Conservation (phyloP, 305 asterid species). For the Fraxinus velutina region DNA sequence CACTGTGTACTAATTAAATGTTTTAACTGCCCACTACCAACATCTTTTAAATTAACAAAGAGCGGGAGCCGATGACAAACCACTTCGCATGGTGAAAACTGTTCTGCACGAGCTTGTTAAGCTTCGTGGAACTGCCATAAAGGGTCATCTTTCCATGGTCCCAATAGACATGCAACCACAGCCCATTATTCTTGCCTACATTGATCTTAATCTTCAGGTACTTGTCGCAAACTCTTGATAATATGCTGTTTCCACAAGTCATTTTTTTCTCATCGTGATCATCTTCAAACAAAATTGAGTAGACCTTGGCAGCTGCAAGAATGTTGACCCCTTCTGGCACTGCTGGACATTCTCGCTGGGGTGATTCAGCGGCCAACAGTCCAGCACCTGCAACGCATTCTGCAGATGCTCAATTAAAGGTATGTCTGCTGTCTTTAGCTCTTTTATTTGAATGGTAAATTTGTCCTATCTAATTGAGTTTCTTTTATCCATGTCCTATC, state of each 20-base stretch:
- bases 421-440: constrained; percentile 17
- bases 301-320: constrained; percentile 98
- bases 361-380: constrained; percentile 76
- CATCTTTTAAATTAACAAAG: constrained; percentile 26
- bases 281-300: constrained; percentile 25
- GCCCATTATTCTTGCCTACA: constrained; percentile 96
- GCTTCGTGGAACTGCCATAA: constrained; percentile 97
- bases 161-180: constrained; percentile 97
- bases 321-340: constrained; percentile 97
- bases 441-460: neutral
- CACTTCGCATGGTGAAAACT: constrained; percentile 98
- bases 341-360: constrained; percentile 94
- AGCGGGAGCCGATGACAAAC: constrained; percentile 99
- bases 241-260: neutral
- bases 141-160: constrained; percentile 96
- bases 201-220: constrained; percentile 98
- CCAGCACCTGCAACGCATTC: constrained; percentile 81
- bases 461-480: neutral
- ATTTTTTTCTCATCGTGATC: constrained; percentile 12
- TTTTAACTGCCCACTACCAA: constrained; percentile 5
- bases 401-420: constrained; percentile 91
- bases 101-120: constrained; percentile 98
- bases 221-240: constrained; percentile 14
- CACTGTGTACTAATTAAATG: neutral
- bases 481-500: neutral